Evolutionary conservation across 805 yeast genomes (phyloP), one percentile per base, ranked within the genome.

Genomic region (Dipodascus geniculatus): DNA sequence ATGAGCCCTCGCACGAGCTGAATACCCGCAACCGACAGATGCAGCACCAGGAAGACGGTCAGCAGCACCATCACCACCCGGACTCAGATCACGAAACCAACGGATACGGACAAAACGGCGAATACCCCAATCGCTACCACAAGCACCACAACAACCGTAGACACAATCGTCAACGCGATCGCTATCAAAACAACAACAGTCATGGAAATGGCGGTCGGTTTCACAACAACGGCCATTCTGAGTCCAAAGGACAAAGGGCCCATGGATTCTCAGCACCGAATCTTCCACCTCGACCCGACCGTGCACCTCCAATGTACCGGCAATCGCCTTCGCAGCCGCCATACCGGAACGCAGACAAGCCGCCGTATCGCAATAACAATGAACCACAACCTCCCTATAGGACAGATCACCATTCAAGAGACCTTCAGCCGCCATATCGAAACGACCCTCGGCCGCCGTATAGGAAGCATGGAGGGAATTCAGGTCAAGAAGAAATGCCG

Each of bases 1-100:
- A 84, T 59, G 90, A 85, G 59, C 95, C 90, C 58, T 80, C 95
- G 57, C 97, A 93, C 66, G 98, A 91, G 67, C 77, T 89, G 23
- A 96, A 88, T 48, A 65, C 65, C 17, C 61, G 51, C 20, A n/a
- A 31, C 19, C 11, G 24, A 48, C 42, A 19, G 6, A 31, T 38
- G 51, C 23, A 22, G 17, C 52, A n/a, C 8, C 49, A 47, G 31
- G n/a, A 22, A 22, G 17, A 47, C 4, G 28, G 11, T 8, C 28
- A 9, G n/a, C 4, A 9, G 28, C 23, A 6, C n/a, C 23, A 22
- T 17, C 14, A 17, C 20, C 8, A 17, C 48, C 9, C 6, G 14
- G n/a, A 22, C 19, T 9, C n/a, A 9, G 24, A 16, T 8, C 17
- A 47, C n/a, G n/a, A 16, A 22, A 6, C 19, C n/a, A 22, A 47